A percentile compares a stretch with the other conserved stretches of the same genome.
phyloP scores from a whole-genome alignment of 768 basidiomycete genomes.

The Amanita pseudoporphyria region DNA sequence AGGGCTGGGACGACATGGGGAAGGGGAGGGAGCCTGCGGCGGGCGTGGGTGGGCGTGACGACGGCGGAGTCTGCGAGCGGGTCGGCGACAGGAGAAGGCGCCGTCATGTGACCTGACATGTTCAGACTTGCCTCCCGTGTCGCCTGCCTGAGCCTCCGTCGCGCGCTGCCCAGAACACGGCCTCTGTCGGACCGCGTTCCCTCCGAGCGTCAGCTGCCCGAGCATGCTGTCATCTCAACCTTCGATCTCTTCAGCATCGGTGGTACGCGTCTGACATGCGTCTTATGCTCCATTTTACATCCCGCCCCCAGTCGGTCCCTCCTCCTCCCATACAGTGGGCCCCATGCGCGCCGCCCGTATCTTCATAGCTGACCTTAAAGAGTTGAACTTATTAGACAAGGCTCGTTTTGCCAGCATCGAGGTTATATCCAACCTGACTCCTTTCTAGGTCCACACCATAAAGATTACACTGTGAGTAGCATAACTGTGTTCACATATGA shows the following conservation, averaged over 20 bases:
- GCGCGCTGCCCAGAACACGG: too few relatives aligned
- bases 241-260: conserved; percentile 93
- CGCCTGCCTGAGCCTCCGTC: too few relatives aligned
- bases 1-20: conserved; percentile 2
- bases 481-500: not conserved
- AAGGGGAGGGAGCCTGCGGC: not conserved
- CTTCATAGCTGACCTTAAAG: conserved; percentile 68
- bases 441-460: conserved; percentile 54
- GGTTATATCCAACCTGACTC: not conserved
- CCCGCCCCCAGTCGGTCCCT: conserved; percentile 32
- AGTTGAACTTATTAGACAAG: conserved; percentile 61
- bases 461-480: conserved; percentile 68
- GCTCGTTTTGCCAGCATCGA: conserved; percentile 21
- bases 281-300: conserved; percentile 6
- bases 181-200: too few relatives aligned
- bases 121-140: too few relatives aligned
- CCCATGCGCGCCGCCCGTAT: conserved; percentile 88
- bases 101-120: not conserved
- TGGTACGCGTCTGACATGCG: conserved; percentile 32
- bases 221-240: conserved; percentile 85
- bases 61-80: not conserved
- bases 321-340: conserved; percentile 42
- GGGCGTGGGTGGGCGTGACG: not conserved
- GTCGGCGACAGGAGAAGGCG: not conserved
- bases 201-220: not conserved